Evolutionary conservation across 495 filamentous ascomycete genomes (phyloP).

Genomic region (Penicillium soppii): DNA sequence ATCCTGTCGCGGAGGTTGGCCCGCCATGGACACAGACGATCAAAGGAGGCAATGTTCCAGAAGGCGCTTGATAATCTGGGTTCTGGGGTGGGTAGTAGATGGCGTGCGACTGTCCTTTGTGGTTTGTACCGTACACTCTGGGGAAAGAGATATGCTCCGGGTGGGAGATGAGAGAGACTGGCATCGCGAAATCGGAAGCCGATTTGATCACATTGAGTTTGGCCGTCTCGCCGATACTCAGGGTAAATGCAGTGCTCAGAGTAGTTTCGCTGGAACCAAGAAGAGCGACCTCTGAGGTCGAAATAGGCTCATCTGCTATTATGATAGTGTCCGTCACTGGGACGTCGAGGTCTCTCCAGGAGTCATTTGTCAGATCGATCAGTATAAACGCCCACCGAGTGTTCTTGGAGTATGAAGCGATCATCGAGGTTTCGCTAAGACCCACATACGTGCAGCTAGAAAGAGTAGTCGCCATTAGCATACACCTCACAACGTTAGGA

Average conservation of each 20-base stretch:
- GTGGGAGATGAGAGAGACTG: conserved; percentile 25
- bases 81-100: conserved; percentile 41
- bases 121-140: conserved; percentile 18
- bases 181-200: conserved; percentile 18
- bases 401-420: conserved; percentile 23
- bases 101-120: conserved; percentile 25
- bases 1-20: conserved; percentile 34
- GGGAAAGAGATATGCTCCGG: conserved; percentile 36
- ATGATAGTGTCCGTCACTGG: conserved; percentile 7
- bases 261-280: conserved; percentile 8
- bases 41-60: conserved; percentile 35
- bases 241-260: neutral
- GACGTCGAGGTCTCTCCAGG: conserved; percentile 2
- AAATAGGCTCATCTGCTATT: conserved; percentile 11
- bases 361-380: conserved; percentile 24
- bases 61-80: conserved; percentile 24
- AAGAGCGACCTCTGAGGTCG: conserved; percentile 8
- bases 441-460: conserved; percentile 27
- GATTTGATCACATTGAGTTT: conserved; percentile 3
- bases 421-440: conserved; percentile 21
- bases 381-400: conserved; percentile 22
- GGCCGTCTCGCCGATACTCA: conserved; percentile 17
- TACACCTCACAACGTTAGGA: neutral
- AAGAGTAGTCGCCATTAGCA: neutral
- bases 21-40: conserved; percentile 45